A percentile compares a stretch with the other conserved stretches of the same genome.
phyloP scores from a whole-genome alignment of 345 rosid genomes.

The Brassica rapa region DNA sequence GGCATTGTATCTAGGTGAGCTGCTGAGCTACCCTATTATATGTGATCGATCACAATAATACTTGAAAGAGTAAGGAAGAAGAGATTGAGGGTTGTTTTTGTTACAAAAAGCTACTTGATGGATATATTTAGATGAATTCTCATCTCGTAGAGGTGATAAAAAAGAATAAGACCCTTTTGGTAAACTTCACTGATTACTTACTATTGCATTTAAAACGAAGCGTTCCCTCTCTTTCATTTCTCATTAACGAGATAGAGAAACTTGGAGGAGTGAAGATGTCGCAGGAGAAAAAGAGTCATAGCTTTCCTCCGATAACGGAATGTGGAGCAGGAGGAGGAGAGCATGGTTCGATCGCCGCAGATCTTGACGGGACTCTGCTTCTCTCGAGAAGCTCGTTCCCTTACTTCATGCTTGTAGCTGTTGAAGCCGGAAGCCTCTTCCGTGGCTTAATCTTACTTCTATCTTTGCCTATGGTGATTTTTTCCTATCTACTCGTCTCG shows the following conservation, averaged over 20 bases:
- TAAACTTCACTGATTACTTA: conserved; percentile 29
- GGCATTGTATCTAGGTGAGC: conserved; percentile 19
- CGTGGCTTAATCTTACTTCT: conserved; percentile 82
- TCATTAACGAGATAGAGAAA: not conserved
- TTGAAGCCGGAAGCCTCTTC: conserved; percentile 86
- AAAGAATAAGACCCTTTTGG: conserved; percentile 32
- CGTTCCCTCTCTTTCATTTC: conserved; percentile 41
- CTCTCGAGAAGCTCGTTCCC: conserved; percentile 81
- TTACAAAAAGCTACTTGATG: not conserved
- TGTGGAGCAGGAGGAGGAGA: conserved; percentile 44
- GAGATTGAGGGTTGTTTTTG: not conserved
- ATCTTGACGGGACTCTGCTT: conserved; percentile 91
- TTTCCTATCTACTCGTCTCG: conserved; percentile 72
- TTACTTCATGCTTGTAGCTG: conserved; percentile 87
- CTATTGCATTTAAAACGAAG: conserved; percentile 53
- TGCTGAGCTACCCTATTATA: conserved; percentile 13
- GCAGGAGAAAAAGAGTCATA: conserved; percentile 20
- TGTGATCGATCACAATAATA: not conserved
- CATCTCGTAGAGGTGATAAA: not conserved
- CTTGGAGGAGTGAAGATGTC: conserved; percentile 35
- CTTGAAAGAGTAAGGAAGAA: not conserved
- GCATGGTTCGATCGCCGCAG: conserved; percentile 76
- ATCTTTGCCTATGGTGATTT: conserved; percentile 64
- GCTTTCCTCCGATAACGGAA: conserved; percentile 57
- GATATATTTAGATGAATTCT: not conserved